Evolutionary conservation across 1,284 basidiomycete species (phyloP), one percentile per base, ranked within the genome.

Genomic region (Ustilago bromivora): DNA sequence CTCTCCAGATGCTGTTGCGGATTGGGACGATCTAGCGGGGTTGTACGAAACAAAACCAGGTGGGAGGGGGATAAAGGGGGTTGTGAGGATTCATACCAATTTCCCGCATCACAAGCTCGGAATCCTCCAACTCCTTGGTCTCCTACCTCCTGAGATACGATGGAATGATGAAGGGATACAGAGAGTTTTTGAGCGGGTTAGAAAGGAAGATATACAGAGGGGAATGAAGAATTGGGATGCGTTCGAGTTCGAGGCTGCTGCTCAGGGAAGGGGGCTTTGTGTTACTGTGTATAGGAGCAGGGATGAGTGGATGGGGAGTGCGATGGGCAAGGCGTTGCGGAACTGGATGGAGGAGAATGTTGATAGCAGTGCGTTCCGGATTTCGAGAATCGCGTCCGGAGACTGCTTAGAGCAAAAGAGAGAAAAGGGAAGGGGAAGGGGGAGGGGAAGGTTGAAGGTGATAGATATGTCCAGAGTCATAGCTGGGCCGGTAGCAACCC

Each of bases 101-200:
- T 74, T 74, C 49, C 71, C 71, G 8, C 71, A 74, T 47, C 71
- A 74, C 60, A 74, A 74, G 23, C 43, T 74, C n/a, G 71, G 71
- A 28, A 51, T 74, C 6, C 56, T 74, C 4, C 62, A 74, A 36
- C 52, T 69, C n/a, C 66, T 74, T 4, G 9, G 19, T 0, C 63
- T 74, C 7, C 66, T 57, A 0, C 62, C 66, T 0, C 9, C 23
- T 0, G 36, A 19, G 12, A 34, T 47, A 2, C 2, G 3, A 17
- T 66, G 66, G 62, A 63, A 57, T 38, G 71, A 69, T 46, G 23
- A 2, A 0, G 32, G 19, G 6, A 53, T 63, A 4, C 55, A 64
- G 5, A 31, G 57, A 7, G 15, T 69, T 2, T 66, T 74, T 15
- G 15, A 51, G 10, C 19, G n/a, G 1, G 43, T 69, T 11, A 4